phyloP scores from a whole-genome alignment of 2,329 filamentous ascomycete species.

The Westerdykella sp. region DNA sequence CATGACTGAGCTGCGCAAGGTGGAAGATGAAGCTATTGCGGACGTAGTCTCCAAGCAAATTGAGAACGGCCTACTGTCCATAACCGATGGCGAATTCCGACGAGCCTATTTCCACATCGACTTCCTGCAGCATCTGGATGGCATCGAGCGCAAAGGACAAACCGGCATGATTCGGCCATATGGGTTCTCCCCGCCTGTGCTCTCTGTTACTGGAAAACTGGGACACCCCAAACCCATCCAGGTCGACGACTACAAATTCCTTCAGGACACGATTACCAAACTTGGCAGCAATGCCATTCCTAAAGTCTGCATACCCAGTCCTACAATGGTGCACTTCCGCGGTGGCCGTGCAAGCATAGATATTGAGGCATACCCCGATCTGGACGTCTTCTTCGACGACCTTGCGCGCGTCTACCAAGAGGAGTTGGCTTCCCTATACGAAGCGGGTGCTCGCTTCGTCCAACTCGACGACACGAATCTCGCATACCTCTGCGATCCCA shows the following conservation, averaged over 20 bases:
- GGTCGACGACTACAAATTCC: slow-evolving; percentile 52
- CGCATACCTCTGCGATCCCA: slow-evolving; percentile 53
- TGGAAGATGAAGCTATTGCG: slow-evolving; percentile 48
- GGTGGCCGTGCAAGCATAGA: slow-evolving; percentile 50
- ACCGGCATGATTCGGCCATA: slow-evolving; percentile 38
- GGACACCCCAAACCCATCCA: slow-evolving; percentile 50
- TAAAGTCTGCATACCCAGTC: slow-evolving; percentile 54
- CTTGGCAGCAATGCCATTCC: slow-evolving; percentile 38
- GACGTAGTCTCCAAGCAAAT: slow-evolving; percentile 47
- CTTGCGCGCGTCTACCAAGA: slow-evolving; percentile 51
- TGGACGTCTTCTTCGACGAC: slow-evolving; percentile 53
- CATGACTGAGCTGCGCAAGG: slow-evolving; percentile 42
- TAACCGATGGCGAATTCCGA: slow-evolving; percentile 54
- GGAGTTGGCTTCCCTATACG: slow-evolving; percentile 50
- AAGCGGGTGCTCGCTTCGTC: slow-evolving; percentile 51
- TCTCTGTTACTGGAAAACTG: slow-evolving; percentile 50
- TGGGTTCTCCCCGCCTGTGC: slow-evolving; percentile 49
- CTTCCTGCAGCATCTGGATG: slow-evolving; percentile 50
- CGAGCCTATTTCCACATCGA: slow-evolving; percentile 55
- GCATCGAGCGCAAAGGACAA: slow-evolving; percentile 49
- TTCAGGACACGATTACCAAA: slow-evolving; percentile 44
- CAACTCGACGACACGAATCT: slow-evolving; percentile 56
- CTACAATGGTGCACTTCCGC: slow-evolving; percentile 57
- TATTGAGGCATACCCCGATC: slow-evolving; percentile 47
- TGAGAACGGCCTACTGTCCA: slow-evolving; percentile 44